phyloP scores from a whole-genome alignment of 2,329 filamentous ascomycete genomes.

The Colletotrichum melonis region DNA sequence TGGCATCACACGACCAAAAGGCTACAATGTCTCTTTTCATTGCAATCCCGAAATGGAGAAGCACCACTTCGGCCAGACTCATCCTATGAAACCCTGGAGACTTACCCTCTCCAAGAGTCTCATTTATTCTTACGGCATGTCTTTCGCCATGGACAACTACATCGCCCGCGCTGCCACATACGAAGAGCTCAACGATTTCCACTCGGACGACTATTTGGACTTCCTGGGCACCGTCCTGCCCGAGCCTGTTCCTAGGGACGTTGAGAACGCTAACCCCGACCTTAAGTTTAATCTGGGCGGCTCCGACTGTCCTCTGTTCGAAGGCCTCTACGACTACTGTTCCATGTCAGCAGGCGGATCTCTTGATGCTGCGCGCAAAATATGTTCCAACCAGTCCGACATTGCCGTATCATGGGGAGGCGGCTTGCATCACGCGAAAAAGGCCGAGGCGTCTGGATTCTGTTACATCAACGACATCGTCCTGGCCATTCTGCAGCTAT shows the following conservation, averaged over 20 bases:
- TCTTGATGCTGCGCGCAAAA: slow-evolving; percentile 89
- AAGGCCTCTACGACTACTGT: slow-evolving; percentile 95
- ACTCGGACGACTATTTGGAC: slow-evolving; percentile 89
- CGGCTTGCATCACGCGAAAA: slow-evolving; percentile 95
- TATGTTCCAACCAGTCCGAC: slow-evolving; percentile 87
- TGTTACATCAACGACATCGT: slow-evolving; percentile 99
- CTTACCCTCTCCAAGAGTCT: slow-evolving; percentile 95
- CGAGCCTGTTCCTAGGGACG: slow-evolving; percentile 71
- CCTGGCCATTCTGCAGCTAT: slow-evolving; percentile 87
- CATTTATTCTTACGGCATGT: slow-evolving; percentile 94
- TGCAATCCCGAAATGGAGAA: slow-evolving; percentile 95
- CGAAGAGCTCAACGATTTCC: slow-evolving; percentile 88
- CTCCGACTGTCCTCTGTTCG: slow-evolving; percentile 96
- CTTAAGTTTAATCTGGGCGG: slow-evolving; percentile 87
- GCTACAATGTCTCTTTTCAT: slow-evolving; percentile 94
- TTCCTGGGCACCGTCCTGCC: slow-evolving; percentile 82
- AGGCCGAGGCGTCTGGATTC: slow-evolving; percentile 92
- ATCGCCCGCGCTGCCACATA: slow-evolving; percentile 85
- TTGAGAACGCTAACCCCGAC: slow-evolving; percentile 72
- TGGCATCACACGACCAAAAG: slow-evolving; percentile 82
- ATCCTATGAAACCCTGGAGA: slow-evolving; percentile 99
- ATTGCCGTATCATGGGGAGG: slow-evolving; percentile 99
- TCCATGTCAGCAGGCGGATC: slow-evolving; percentile 93
- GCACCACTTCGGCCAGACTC: slow-evolving; percentile 95
- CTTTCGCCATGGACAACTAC: slow-evolving; percentile 96